Evolutionary conservation across 768 basidiomycete species (phyloP).

Genomic region (Suillus americanus): DNA sequence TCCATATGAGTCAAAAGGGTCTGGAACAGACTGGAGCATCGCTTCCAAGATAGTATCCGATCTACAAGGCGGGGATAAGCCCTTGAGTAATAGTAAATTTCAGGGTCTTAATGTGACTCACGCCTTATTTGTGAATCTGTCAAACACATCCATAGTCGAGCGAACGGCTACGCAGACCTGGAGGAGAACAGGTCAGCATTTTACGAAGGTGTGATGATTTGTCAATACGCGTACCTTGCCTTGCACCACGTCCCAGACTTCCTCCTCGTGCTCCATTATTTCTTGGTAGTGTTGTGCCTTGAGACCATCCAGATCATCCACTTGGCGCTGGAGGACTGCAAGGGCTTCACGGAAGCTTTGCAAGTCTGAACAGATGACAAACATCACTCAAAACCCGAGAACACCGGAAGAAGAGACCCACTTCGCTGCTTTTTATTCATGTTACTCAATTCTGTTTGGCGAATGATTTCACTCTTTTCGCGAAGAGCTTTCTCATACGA

Average conservation of each 20-base stretch:
- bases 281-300: constrained; percentile 85
- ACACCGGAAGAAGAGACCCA: constrained; percentile 39
- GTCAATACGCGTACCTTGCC: constrained; percentile 55
- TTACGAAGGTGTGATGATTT: constrained; percentile 1
- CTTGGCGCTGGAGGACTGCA: constrained; percentile 77
- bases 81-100: constrained; percentile 10
- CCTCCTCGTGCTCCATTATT: constrained; percentile 89
- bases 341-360: constrained; percentile 87
- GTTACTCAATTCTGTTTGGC: constrained; percentile 80
- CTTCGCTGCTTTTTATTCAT: constrained; percentile 86
- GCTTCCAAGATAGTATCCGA: constrained; percentile 90
- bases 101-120: constrained; percentile 38
- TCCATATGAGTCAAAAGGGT: constrained; percentile 92
- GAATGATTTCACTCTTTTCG: constrained; percentile 83
- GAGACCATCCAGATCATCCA: constrained; percentile 87
- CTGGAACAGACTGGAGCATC: constrained; percentile 86
- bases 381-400: constrained; percentile 7
- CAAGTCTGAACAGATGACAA: constrained; percentile 55
- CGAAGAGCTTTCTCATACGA: constrained; percentile 80
- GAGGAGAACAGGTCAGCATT: constrained; percentile 15
- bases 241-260: constrained; percentile 93
- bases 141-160: constrained; percentile 90
- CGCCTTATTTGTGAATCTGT: constrained; percentile 84
- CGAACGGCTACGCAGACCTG: constrained; percentile 82
- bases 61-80: constrained; percentile 34